These are phyloP conservation scores for Serendipita vermifera DNA, from an alignment of 768 basidiomycete genomes.

Conservation along the genomic window DNA sequence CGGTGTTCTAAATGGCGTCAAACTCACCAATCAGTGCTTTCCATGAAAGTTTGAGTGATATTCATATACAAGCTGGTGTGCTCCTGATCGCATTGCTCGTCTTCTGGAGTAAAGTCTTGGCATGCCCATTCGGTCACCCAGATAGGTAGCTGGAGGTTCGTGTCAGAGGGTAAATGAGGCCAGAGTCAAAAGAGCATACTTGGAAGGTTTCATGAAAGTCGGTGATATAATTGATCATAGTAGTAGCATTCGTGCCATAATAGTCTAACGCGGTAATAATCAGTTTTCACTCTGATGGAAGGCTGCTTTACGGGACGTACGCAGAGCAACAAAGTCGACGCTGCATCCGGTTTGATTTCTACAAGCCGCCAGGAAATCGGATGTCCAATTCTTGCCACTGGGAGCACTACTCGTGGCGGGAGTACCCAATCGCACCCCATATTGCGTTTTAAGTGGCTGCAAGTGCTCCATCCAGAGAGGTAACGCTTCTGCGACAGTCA, in stretches of 20 bases:
- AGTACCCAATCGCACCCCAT: conserved; percentile 36
- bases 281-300: neutral
- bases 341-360: conserved; percentile 37
- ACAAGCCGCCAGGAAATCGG: conserved; percentile 40
- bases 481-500: conserved; percentile 37
- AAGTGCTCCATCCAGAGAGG: conserved; percentile 39
- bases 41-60: conserved; percentile 41
- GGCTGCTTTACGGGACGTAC: conserved; percentile 23
- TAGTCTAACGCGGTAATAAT: conserved; percentile 24
- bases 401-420: conserved; percentile 42
- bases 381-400: conserved; percentile 41
- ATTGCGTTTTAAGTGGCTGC: conserved; percentile 34
- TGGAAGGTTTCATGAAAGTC: conserved; percentile 42
- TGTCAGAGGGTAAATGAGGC: no score
- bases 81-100: conserved; percentile 32
- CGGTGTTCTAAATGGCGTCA: no score
- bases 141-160: neutral
- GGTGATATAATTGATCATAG: conserved; percentile 38
- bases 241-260: conserved; percentile 44
- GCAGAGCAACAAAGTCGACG: conserved; percentile 45
- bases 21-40: conserved; percentile 29
- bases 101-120: conserved; percentile 20
- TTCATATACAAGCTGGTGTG: conserved; percentile 39
- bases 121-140: conserved; percentile 55
- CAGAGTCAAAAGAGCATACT: conserved; percentile 25